phyloP scores from a whole-genome alignment of 2,329 filamentous ascomycete genomes.

The Trichothecium roseum region DNA sequence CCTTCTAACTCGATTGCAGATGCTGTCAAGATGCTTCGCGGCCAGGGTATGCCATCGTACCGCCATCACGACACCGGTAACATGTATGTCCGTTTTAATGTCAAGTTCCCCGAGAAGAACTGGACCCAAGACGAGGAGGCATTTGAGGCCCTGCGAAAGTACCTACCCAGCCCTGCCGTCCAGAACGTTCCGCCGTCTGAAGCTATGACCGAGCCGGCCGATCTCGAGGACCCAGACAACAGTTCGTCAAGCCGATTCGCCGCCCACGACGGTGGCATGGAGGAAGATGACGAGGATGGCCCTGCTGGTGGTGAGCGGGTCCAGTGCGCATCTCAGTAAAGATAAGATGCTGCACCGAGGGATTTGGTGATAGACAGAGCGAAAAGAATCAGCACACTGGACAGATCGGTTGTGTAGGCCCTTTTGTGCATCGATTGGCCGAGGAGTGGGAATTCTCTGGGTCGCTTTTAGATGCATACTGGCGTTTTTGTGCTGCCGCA shows the following conservation, averaged over 20 bases:
- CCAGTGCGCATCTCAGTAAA: slow-evolving; percentile 80
- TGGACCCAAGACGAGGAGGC: slow-evolving; percentile 57
- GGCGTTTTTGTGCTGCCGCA: background rate
- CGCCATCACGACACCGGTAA: slow-evolving; percentile 94
- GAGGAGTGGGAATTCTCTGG: background rate
- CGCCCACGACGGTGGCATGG: slow-evolving; percentile 47
- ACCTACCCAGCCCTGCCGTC: slow-evolving; percentile 62
- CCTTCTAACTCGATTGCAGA: slow-evolving; percentile 37
- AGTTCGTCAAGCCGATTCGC: slow-evolving; percentile 55
- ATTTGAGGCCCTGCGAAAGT: slow-evolving; percentile 69
- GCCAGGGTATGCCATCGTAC: slow-evolving; percentile 94
- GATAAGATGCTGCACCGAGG: too few species aligned
- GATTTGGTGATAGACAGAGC: background rate
- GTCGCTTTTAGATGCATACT: background rate
- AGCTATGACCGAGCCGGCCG: slow-evolving; percentile 83
- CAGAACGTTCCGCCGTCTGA: slow-evolving; percentile 64
- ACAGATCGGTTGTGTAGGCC: too few species aligned
- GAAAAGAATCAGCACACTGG: too few species aligned
- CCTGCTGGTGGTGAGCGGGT: slow-evolving; percentile 68
- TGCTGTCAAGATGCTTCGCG: slow-evolving; percentile 84
- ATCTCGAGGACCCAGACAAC: slow-evolving; percentile 76
- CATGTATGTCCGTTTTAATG: slow-evolving; percentile 92
- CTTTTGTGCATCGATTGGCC: too few species aligned
- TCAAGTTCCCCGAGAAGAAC: slow-evolving; percentile 86
- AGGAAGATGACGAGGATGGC: slow-evolving; percentile 70